Percentiles rank a stretch among this genome's conserved stretches.
phyloP scores from a whole-genome alignment of 2,329 filamentous ascomycete species.

The Botrytis medusae region DNA sequence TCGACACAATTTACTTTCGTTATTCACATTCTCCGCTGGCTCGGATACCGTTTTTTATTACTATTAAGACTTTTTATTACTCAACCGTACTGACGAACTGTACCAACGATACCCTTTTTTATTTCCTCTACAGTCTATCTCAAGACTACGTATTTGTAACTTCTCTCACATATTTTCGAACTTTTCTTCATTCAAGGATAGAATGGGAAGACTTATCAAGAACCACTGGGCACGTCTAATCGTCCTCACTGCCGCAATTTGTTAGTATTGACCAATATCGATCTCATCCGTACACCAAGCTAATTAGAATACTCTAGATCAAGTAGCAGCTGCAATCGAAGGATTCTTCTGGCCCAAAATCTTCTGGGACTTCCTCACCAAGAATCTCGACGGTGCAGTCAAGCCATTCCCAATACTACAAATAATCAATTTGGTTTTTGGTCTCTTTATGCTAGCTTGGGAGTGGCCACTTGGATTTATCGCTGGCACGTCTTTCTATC shows the following conservation, averaged over 20 bases:
- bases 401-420: slow-evolving; percentile 87
- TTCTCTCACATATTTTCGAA: background rate
- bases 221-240: slow-evolving; percentile 98
- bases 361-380: slow-evolving; percentile 95
- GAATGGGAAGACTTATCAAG: slow-evolving; percentile 97
- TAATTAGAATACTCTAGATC: slow-evolving; percentile 58
- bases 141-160: slow-evolving; percentile 26
- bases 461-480: slow-evolving; percentile 85
- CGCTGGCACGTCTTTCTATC: slow-evolving; percentile 76
- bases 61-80: slow-evolving; percentile 31
- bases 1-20: slow-evolving; percentile 38
- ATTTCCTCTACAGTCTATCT: background rate
- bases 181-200: background rate
- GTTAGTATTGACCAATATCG: slow-evolving; percentile 40
- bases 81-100: slow-evolving; percentile 6
- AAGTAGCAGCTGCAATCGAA: slow-evolving; percentile 79
- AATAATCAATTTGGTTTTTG: slow-evolving; percentile 83
- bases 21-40: slow-evolving; percentile 47
- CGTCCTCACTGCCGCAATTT: slow-evolving; percentile 73
- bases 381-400: slow-evolving; percentile 81
- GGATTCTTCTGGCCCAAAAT: slow-evolving; percentile 98
- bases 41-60: slow-evolving; percentile 47
- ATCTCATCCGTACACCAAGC: slow-evolving; percentile 16
- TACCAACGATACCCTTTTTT: slow-evolving; percentile 36
- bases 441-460: slow-evolving; percentile 74